phyloP scores from a whole-genome alignment of 352 stramenopile genomes.

The Phytopythium oedochilum region DNA sequence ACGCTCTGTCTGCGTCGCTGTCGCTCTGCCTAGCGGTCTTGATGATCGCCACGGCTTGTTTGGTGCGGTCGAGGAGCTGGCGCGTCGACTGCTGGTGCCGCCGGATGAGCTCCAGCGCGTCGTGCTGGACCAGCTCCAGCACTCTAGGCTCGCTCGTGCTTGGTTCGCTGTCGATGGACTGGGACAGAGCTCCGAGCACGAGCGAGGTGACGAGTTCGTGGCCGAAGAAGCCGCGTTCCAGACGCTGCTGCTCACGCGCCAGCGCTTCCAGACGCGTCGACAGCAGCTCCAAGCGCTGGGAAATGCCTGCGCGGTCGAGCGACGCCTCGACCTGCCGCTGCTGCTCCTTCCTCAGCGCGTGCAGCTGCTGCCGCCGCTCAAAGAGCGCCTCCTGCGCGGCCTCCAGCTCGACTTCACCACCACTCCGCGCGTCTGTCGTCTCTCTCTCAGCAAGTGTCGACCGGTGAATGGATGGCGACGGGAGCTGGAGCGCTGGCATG shows the following conservation, averaged over 20 bases:
- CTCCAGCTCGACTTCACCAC: background rate
- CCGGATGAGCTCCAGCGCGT: slow-evolving; percentile 26
- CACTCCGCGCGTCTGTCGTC: background rate
- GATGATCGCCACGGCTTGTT: slow-evolving; percentile 29
- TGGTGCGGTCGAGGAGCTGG: slow-evolving; percentile 18
- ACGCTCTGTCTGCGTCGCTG: background rate
- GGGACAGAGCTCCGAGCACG: slow-evolving; percentile 5
- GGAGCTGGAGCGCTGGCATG: slow-evolving; percentile 6
- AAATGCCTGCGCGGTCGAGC: slow-evolving; percentile 21
- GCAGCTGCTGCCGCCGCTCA: slow-evolving; percentile 21
- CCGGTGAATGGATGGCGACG: slow-evolving; percentile 6
- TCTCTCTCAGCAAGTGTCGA: slow-evolving; percentile 3
- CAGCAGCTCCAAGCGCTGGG: slow-evolving; percentile 11
- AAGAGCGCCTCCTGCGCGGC: slow-evolving; percentile 26
- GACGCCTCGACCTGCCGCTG: slow-evolving; percentile 8
- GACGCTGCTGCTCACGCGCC: slow-evolving; percentile 23
- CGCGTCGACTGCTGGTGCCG: slow-evolving; percentile 20
- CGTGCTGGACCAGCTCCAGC: slow-evolving; percentile 33
- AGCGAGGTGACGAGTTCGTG: slow-evolving; percentile 28
- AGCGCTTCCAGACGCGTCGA: slow-evolving; percentile 19
- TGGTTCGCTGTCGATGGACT: background rate
- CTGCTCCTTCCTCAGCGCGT: slow-evolving; percentile 20
- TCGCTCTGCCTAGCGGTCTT: slow-evolving; percentile 7
- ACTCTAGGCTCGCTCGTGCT: background rate
- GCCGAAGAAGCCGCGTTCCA: slow-evolving; percentile 21